A percentile compares a stretch with the other conserved stretches of the same genome.
Conservation (phyloP, 176 grass and related monocot genomes). For the Triticum aestivum region DNA sequence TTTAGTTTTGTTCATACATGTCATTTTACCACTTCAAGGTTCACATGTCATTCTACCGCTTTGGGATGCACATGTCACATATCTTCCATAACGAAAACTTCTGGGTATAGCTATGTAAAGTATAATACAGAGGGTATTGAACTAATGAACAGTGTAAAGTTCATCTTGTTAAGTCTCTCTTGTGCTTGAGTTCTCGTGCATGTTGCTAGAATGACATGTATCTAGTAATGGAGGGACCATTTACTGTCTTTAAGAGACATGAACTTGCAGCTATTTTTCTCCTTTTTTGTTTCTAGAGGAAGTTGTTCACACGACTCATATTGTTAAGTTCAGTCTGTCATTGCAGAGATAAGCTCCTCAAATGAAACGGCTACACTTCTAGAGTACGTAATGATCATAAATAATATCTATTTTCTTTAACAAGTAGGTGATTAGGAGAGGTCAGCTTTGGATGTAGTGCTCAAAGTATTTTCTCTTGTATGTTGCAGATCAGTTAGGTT, state of each 20-base stretch:
- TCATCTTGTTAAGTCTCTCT: background rate
- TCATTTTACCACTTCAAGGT: background rate
- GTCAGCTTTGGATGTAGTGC: slow-evolving; percentile 16
- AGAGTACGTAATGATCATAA: slow-evolving; percentile 64
- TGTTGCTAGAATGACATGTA: background rate
- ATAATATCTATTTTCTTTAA: slow-evolving; percentile 34
- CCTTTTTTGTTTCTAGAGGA: slow-evolving; percentile 16
- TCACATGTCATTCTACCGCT: slow-evolving; percentile 12
- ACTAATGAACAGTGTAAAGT: background rate
- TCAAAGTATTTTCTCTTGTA: slow-evolving; percentile 12
- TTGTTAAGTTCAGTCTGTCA: slow-evolving; percentile 72
- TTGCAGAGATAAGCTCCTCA: slow-evolving; percentile 95
- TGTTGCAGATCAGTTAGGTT: slow-evolving; percentile 92
- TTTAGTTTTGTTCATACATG: slow-evolving; percentile 13
- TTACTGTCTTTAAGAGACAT: slow-evolving; percentile 11
- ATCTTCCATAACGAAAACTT: background rate
- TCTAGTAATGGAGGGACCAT: background rate
- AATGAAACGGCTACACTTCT: slow-evolving; percentile 83
- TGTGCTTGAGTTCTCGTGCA: background rate
- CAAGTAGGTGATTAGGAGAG: slow-evolving; percentile 20
- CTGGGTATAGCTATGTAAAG: slow-evolving; percentile 2
- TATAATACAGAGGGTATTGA: background rate
- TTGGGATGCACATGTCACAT: background rate
- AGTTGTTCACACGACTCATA: slow-evolving; percentile 25
- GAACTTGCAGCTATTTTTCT: slow-evolving; percentile 11